Percentiles rank a stretch among this genome's conserved stretches.
phyloP scores from a whole-genome alignment of 2,329 filamentous ascomycete species.

The Purpureocillium takamizusanense region DNA sequence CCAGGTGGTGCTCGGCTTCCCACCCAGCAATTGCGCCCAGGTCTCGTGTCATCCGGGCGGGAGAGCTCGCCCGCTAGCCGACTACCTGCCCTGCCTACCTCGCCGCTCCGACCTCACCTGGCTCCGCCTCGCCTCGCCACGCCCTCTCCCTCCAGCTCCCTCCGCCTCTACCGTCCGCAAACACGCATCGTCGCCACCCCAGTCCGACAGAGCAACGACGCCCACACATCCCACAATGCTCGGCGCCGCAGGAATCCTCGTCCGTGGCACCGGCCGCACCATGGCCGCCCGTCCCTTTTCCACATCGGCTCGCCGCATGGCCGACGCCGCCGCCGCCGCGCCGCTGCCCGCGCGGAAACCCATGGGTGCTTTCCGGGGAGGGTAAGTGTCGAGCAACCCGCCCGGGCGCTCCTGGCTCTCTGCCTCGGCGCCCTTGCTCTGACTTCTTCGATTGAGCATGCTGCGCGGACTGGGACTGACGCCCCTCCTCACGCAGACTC shows the following conservation, averaged over 20 bases:
- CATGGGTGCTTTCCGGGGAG: conserved; percentile 52
- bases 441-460: too few relatives aligned
- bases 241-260: conserved; percentile 32
- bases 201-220: background rate
- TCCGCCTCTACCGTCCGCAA: too few relatives aligned
- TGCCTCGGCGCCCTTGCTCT: background rate
- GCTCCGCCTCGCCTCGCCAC: background rate
- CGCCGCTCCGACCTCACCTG: conserved; percentile 1
- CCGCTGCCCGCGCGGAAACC: conserved; percentile 48
- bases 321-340: conserved; percentile 23
- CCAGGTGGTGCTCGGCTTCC: too few relatives aligned
- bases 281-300: conserved; percentile 34
- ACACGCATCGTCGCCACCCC: too few relatives aligned
- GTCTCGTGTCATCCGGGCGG: background rate
- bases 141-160: background rate
- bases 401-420: background rate
- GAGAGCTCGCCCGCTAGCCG: too few relatives aligned
- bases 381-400: conserved; percentile 39
- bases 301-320: conserved; percentile 38
- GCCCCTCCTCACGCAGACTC: conserved; percentile 46
- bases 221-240: conserved; percentile 25
- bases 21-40: background rate
- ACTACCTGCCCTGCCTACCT: too few relatives aligned
- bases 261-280: conserved; percentile 29
- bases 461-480: too few relatives aligned